Evolutionary conservation across 148 eudicot species (phyloP).

Genomic region (Vaccinium myrtillus): DNA sequence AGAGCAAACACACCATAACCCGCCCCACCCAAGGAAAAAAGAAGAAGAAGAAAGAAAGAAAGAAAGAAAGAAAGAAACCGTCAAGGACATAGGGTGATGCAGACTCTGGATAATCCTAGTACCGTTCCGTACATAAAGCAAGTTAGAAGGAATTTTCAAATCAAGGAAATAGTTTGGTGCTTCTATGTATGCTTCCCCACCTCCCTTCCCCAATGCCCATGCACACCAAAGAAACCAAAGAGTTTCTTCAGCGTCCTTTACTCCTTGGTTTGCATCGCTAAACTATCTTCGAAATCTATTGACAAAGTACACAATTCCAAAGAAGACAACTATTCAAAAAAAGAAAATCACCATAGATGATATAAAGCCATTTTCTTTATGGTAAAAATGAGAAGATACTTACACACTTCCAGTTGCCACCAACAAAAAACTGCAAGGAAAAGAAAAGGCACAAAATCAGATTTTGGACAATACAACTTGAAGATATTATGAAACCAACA

Average conservation of each 20-base stretch:
- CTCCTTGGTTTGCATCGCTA: background rate
- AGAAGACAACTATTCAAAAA: background rate
- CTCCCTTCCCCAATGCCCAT: no score
- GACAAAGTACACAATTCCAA: background rate
- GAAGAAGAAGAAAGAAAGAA: background rate
- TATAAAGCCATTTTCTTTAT: background rate
- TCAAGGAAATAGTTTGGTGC: background rate
- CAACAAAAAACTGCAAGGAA: constrained; percentile 91
- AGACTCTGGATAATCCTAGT: background rate
- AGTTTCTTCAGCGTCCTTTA: background rate
- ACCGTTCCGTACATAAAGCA: background rate
- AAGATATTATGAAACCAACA: background rate
- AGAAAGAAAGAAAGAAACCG: background rate
- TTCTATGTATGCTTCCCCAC: background rate
- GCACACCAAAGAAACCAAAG: no score
- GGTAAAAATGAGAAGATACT: constrained; percentile 35
- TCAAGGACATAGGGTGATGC: background rate
- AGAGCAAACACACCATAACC: background rate
- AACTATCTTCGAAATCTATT: background rate
- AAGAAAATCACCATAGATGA: background rate
- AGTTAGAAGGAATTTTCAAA: background rate
- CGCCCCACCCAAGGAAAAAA: background rate
- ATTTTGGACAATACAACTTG: background rate
- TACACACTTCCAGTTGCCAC: constrained; percentile 99
- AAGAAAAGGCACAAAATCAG: constrained; percentile 24